Evolutionary conservation across 2,329 filamentous ascomycete species (phyloP).

Genomic region (Beauveria medogensis): DNA sequence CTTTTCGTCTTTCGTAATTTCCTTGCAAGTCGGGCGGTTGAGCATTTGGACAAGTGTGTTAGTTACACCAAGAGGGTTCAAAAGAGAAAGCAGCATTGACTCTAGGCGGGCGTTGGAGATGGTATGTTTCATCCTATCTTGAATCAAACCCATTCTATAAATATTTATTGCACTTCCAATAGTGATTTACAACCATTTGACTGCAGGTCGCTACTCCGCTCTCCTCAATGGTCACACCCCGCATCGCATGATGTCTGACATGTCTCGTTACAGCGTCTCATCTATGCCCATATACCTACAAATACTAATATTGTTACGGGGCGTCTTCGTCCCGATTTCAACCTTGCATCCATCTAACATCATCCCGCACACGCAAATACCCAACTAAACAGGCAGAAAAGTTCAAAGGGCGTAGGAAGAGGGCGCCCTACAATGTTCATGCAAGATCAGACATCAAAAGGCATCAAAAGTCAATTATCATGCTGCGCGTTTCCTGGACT

Average conservation of each 20-base stretch:
- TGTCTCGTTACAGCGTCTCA: conserved; percentile 2
- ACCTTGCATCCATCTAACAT: not conserved
- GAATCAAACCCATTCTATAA: no score
- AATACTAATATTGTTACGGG: not conserved
- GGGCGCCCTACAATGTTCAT: not conserved
- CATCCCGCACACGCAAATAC: not conserved
- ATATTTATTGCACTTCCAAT: no score
- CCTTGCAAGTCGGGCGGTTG: not conserved
- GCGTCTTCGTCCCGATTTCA: not conserved
- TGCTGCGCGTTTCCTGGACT: conserved; percentile 71
- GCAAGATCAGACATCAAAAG: not conserved
- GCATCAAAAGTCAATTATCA: conserved; percentile 1
- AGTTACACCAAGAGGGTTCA: no score
- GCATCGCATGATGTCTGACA: not conserved
- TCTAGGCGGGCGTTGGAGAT: no score
- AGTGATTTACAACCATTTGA: no score
- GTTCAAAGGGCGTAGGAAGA: not conserved
- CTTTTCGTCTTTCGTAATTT: not conserved
- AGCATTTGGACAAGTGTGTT: not conserved
- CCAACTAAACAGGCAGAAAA: not conserved
- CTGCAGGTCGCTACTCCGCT: no score
- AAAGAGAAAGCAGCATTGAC: no score
- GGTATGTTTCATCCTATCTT: no score
- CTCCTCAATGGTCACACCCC: not conserved
- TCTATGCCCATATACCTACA: conserved; percentile 5